Evolutionary conservation across 805 yeast genomes (phyloP).

Genomic region (Pichia ethanolica): DNA sequence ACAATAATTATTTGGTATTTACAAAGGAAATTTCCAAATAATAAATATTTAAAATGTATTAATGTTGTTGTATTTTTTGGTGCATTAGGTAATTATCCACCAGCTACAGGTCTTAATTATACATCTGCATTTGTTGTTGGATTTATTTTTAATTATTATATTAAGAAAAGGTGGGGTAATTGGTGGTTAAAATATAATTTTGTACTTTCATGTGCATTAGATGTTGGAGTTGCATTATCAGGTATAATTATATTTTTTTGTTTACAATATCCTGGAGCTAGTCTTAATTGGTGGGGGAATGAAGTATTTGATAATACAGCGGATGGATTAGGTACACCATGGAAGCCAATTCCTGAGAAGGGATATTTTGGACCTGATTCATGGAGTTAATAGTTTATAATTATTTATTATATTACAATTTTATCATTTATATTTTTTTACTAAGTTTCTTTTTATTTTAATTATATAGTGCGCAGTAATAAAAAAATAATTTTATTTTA

Average conservation of each 20-base stretch:
- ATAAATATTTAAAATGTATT: background rate
- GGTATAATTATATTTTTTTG: background rate
- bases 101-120: background rate
- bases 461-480: no score
- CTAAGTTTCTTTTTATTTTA: no score
- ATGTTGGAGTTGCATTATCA: background rate
- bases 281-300: background rate
- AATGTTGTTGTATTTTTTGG: constrained; percentile 1
- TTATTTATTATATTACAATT: no score
- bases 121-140: background rate
- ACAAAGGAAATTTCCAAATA: background rate
- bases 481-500: no score
- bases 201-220: background rate
- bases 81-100: background rate
- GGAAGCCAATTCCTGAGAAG: background rate
- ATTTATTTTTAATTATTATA: background rate
- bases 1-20: background rate
- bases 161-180: background rate
- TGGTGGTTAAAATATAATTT: background rate
- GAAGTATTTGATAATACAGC: background rate
- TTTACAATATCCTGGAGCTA: background rate
- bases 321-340: background rate
- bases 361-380: background rate
- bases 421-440: no score
- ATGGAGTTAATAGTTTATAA: background rate